Evolutionary conservation across 148 eudicot genomes (phyloP), one percentile per base, ranked within the genome.

Genomic region (Simmondsia chinensis): DNA sequence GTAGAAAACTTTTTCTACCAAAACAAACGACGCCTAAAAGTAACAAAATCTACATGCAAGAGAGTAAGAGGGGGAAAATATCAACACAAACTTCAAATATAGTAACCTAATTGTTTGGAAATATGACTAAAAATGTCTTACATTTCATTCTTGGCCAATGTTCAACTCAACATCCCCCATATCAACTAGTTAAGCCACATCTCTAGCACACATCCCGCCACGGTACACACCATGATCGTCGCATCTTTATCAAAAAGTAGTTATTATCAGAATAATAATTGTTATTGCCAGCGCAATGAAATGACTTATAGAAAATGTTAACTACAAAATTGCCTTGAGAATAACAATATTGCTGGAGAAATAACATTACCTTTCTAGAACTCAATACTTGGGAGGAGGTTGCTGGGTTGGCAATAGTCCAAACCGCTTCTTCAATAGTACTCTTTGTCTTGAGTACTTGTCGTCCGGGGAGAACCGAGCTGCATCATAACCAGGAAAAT

Each of bases 401-500:
- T 76, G 73, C 52, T 89, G 97, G 33, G 95, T 89, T 21, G 97
- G 97, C 54, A 89, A 71, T 48, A 89, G 60, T 28, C 97, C 95
- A 35, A 89, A 89, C 0, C 97, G 77, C 66, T 89, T 85, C 87
- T 89, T 89, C 43, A 89, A 47, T 31, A 81, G 71, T 57, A 84
- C 80, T 64, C 97, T 79, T 50, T 89, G 88, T 69, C 94, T 78
- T 0, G 97, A 76, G 63, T 64, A 85, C 51, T 89, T 89, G 65
- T 89, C 97, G 68, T 89, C 97, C 0, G 97, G 97, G n/a, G 97
- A 89, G 57, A 89, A 89, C 3, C 97, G 97, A 59, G 97, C 97
- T 89, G 76, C 63, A 65, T 18, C 33, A 0, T 1, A 40, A 39
- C 19, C 7, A 53, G 11, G 17, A 12, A 9, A 18, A 25, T 46